Evolutionary conservation across 176 grass and related monocot genomes (phyloP), one percentile per base, ranked within the genome.

Genomic region (maize (Zea mays)): DNA sequence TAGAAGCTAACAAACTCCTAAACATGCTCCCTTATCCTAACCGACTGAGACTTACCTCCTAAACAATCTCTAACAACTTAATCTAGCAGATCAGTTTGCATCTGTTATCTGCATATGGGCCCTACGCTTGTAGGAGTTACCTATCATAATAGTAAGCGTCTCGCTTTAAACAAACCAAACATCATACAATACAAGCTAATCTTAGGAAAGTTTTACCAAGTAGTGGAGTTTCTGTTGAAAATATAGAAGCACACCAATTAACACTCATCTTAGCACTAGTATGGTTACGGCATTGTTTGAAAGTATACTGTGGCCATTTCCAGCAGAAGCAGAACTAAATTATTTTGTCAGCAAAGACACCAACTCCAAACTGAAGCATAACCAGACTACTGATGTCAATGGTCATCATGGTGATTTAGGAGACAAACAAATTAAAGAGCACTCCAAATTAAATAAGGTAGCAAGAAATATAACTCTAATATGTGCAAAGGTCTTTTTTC

Each of bases 281-380:
- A 39, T 27, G 5, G 38, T 20, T 52, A 40, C 5, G n/a, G 54
- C 49, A 65, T 64, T 54, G 45, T 49, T 71, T 63, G 48, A 15
- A 62, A 50, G 33, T 56, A 49, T 27, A 71, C 36, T 63, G 1
- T 57, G 35, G 0, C n/a, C 57, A 62, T 63, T 63, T 81, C 11
- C 21, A 48, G 52, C 13, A 76, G 41, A 73, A 78, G 54, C 35
- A 77, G 34, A 83, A 73, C 62, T 21, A 48, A 48, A 70, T 57
- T 64, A 37, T 82, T 65, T 57, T 60, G 50, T 27, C 14, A 77
- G 10, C 34, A 66, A 41, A 62, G 14, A 58, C 67, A 48, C 7
- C 8, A 49, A 52, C 19, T 83, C 35, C 62, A 83, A 83, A 79
- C 7, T 42, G 12, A 74, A 83, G 10, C 10, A 57, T 76, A 62